Evolutionary conservation across 2,329 filamentous ascomycete genomes (phyloP), one percentile per base, ranked within the genome.

Genomic region (Penicillium sp.): DNA sequence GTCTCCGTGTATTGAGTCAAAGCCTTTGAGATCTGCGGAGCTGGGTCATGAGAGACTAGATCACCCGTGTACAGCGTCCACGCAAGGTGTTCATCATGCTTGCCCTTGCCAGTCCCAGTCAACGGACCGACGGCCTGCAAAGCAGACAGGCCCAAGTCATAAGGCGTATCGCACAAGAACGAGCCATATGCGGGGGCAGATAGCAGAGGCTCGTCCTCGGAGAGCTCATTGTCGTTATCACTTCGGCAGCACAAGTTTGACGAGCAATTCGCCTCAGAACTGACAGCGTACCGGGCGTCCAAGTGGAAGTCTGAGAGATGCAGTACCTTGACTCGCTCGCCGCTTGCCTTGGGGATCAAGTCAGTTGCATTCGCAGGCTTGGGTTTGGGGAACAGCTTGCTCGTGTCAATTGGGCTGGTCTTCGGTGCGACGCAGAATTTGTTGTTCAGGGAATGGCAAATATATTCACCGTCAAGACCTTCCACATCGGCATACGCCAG

Each of bases 11-110:
- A 83, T 58, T 83, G 77, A 10, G 79, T 73, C 53, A 83, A 84
- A 1, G 72, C 76, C 32, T 74, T 74, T 11, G 81, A 83, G 14
- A 81, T 72, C 64, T 84, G 72, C 40, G 74, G 73, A 53, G 81
- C 75, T 0, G 77, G 65, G 46, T 84, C 83, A 63, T 85, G 83
- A 4, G 81, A 79, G 1, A 82, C 78, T 14, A 84, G 68, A 60
- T 84, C 82, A 6, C 82, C 82, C 1, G 82, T 84, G 60, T 84
- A 85, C 18, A 84, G 67, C 0, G 79, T 78, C 74, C 80, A 83
- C 0, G 77, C 82, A 9, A 83, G 72, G 5, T 78, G 75, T 4
- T 76, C 63, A 3, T 74, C 58, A 22, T 67, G 64, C n/a, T 75
- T 63, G 6, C 74, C 62, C 34, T 70, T 67, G 3, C 76, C 78